Evolutionary conservation across 2,329 filamentous ascomycete species (phyloP), one percentile per base, ranked within the genome.

Genomic region (Pestalotiopsis sp.): DNA sequence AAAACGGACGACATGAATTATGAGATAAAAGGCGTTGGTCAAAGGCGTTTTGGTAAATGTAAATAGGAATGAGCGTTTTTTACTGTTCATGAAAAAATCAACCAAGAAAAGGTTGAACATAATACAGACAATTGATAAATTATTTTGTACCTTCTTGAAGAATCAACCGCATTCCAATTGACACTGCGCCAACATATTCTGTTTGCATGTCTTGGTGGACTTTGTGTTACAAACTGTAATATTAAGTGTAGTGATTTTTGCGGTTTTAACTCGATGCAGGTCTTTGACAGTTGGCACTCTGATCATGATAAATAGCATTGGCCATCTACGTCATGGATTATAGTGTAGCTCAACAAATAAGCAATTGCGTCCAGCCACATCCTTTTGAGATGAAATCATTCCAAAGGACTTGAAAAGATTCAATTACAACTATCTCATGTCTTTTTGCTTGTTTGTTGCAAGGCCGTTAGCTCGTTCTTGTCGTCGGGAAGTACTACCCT

Each of bases 321-420:
- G 31, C 36, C 38, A 31, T 57, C 59, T 67, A 67, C 66, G 66
- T 67, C 66, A 67, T 67, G 23, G 66, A 67, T 57, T 52, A 27
- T 38, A 23, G 17, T 39, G 7, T 9, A 45, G 41, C 27, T 39
- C 3, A 17, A 39, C 38, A 52, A 64, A 52, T 13, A 49, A 64
- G 57, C 27, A 27, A 59, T 20, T 27, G 9, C 9, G 3, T 13
- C 23, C 23, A 59, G 23, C 57, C 57, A 59, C 27, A 3, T 36
- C 9, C 23, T 52, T 52, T n/a, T 36, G 17, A 59, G 57, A 36
- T 6, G 7, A 13, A 17, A 27, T 59, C 17, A 52, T n/a, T 52
- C 3, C 45, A n/a, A 17, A 27, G 14, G 2, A 25, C 23, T 27
- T 59, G 23, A 27, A 59, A 59, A 4, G 25, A 5, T 6, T 11